Evolutionary conservation across 208 protist species (phyloP).

Genomic region (Wallacemonas sp.): DNA sequence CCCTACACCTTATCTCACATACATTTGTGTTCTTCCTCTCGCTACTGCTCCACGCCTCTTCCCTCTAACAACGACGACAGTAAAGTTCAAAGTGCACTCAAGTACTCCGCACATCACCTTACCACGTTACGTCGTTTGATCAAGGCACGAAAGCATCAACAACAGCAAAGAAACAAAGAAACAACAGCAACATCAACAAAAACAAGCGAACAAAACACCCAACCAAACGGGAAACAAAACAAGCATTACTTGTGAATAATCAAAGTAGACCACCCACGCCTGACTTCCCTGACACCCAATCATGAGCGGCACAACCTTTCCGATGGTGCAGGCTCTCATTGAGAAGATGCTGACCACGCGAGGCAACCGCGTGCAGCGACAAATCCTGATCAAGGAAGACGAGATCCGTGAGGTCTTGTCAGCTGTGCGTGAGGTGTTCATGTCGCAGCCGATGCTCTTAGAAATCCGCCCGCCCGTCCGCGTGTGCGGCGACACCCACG

Average conservation of each 20-base stretch:
- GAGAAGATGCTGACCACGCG: slow-evolving; percentile 70
- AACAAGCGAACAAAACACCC: too few relatives aligned
- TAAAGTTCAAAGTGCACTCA: too few relatives aligned
- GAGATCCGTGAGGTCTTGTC: slow-evolving; percentile 75
- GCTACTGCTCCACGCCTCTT: too few relatives aligned
- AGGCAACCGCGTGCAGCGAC: slow-evolving; percentile 55
- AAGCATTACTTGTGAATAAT: too few relatives aligned
- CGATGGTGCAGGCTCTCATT: slow-evolving; percentile 58
- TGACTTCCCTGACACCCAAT: background rate
- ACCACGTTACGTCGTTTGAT: background rate
- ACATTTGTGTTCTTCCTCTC: too few relatives aligned
- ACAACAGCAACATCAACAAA: background rate
- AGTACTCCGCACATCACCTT: too few relatives aligned
- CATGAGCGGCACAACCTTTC: slow-evolving; percentile 20
- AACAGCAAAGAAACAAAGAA: background rate
- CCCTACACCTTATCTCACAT: too few relatives aligned
- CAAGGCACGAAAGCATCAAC: background rate
- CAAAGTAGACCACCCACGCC: too few relatives aligned
- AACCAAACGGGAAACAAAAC: too few relatives aligned
- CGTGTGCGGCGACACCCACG: slow-evolving; percentile 97
- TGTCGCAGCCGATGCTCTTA: slow-evolving; percentile 88
- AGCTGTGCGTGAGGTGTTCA: slow-evolving; percentile 85
- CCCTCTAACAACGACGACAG: background rate
- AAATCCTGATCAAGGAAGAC: slow-evolving; percentile 83
- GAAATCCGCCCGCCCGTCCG: slow-evolving; percentile 88